A percentile compares a stretch with the other conserved stretches of the same genome.
Evolutionary conservation across 73 alveolate species (phyloP).

Genomic region (Paramecium sexaurelia): DNA sequence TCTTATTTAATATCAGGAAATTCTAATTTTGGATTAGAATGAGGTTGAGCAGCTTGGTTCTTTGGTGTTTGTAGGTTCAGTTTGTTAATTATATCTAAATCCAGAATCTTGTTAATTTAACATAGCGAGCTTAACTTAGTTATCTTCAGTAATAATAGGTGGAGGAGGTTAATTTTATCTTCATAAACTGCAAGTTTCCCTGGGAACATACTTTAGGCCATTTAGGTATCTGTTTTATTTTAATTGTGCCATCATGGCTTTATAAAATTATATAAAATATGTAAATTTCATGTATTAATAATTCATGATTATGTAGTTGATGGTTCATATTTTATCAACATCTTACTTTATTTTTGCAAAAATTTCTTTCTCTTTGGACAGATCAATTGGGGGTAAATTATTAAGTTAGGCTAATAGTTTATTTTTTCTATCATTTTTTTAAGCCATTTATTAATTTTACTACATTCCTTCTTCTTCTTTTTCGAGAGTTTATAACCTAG

Average conservation of each 20-base stretch:
- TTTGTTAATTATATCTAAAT: neutral
- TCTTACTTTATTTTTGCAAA: neutral
- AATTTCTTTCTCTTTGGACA: neutral
- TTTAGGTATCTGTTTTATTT: neutral
- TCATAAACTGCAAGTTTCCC: slow-evolving; percentile 17
- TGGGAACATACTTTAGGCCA: slow-evolving; percentile 21
- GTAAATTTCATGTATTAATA: neutral
- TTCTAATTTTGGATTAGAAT: neutral
- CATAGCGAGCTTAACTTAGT: neutral
- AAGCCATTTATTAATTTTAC: neutral
- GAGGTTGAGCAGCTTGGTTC: slow-evolving; percentile 16
- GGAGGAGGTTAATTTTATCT: neutral
- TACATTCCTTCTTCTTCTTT: neutral
- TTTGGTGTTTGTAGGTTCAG: neutral
- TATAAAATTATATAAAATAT: neutral
- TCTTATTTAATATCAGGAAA: neutral
- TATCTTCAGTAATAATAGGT: neutral
- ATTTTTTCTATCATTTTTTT: neutral
- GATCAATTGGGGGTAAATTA: neutral
- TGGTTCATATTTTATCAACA: neutral
- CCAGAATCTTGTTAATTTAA: neutral
- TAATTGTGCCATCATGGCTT: slow-evolving; percentile 54
- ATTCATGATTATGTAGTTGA: neutral
- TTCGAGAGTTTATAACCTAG: neutral
- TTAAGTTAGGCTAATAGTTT: neutral